Evolutionary conservation across 2,329 filamentous ascomycete species (phyloP), one percentile per base, ranked within the genome.

Genomic region (Fusarium algeriense): DNA sequence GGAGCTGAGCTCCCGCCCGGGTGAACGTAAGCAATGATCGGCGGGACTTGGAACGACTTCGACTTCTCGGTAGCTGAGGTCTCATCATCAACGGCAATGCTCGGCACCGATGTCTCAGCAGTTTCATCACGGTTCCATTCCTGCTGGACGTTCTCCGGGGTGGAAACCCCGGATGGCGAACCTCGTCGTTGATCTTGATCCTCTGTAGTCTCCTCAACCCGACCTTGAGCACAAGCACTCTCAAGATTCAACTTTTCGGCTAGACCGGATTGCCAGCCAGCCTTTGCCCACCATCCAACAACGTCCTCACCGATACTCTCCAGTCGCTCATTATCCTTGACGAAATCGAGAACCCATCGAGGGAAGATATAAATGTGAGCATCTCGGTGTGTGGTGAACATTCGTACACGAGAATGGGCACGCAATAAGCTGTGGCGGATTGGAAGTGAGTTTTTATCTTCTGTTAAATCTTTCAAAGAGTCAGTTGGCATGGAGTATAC

Each of bases 311-410:
- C 93, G 50, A 99, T 90, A 60, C 91, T 97, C 75, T 97, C 93
- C 69, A 99, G 89, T 14, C 88, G 90, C 34, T 95, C 91, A 76
- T 98, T 97, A 68, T 87, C 85, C 63, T 89, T 88, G 44, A 97
- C 89, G 80, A 97, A 92, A 58, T 97, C 91, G 76, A 97, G 88
- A 12, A 97, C 88, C 95, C 96, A 98, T 73, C 90, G 90, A 0
- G 96, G 96, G 73, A 99, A 93, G 69, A 99, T 90, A 81, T 99
- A 99, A 63, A 98, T 92, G 78, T 98, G 95, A 1, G 95, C 93
- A 79, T 98, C 95, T 44, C 96, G 89, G 79, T 97, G 92, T 7
- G 91, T 93, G 17, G 91, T 95, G 65, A 95, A 86, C 86, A 98
- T 92, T 74, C 91, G 91, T 44, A 97, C 85, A 37, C 90, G 89